Evolutionary conservation across 805 yeast genomes (phyloP).

Genomic region (Suhomyces sp.): DNA sequence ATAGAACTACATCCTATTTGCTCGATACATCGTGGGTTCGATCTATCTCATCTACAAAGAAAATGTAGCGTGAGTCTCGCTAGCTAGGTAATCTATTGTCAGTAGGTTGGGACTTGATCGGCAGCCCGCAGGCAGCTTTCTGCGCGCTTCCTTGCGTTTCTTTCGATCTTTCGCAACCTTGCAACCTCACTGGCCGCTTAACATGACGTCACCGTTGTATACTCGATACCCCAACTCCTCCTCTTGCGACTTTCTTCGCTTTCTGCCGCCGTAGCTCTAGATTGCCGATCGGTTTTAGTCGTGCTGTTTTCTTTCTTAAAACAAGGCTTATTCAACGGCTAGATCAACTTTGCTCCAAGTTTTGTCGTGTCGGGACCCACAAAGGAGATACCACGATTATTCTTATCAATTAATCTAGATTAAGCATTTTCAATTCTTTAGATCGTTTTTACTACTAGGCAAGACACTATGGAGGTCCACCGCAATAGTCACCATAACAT

Average conservation of each 20-base stretch:
- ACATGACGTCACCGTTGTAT: not conserved
- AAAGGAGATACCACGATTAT: not conserved
- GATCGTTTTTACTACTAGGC: conserved; percentile 1
- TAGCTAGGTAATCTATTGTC: not conserved
- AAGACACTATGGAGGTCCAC: not conserved
- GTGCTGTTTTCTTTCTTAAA: not conserved
- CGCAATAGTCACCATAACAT: conserved; percentile 17
- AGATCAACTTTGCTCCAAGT: not conserved
- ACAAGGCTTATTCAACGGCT: not conserved
- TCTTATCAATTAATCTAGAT: not conserved
- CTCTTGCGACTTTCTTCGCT: not conserved
- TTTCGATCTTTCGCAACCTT: not conserved
- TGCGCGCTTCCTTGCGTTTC: not conserved
- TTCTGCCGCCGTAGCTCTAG: not conserved
- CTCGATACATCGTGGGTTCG: not conserved
- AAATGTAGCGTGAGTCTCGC: not conserved
- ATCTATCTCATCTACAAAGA: too few species aligned
- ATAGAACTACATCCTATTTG: not conserved
- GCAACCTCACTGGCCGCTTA: not conserved
- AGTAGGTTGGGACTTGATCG: not conserved
- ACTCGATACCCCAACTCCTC: not conserved
- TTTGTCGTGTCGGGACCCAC: not conserved
- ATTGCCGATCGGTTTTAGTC: not conserved
- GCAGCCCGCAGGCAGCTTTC: not conserved
- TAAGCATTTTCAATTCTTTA: not conserved